phyloP scores from a whole-genome alignment of 2,329 filamentous ascomycete genomes.

The Ophiocordyceps sinensis region DNA sequence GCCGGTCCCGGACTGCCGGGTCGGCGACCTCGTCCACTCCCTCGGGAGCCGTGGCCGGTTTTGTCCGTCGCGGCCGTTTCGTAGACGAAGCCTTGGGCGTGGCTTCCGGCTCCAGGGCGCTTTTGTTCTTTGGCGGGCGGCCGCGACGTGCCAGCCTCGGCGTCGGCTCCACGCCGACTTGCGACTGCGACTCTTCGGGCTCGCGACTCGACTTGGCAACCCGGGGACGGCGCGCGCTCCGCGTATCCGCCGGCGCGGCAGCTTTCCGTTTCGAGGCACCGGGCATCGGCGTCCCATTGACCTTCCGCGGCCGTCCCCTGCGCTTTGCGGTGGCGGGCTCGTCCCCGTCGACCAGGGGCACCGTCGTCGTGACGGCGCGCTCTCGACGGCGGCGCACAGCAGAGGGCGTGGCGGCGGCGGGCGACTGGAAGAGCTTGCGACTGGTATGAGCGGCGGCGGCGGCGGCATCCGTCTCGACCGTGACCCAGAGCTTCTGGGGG shows the following conservation, averaged over 20 bases:
- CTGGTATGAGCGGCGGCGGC: constrained; percentile 20
- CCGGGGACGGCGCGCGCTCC: constrained; percentile 19
- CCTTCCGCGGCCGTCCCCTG: constrained; percentile 31
- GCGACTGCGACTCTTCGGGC: constrained; percentile 12
- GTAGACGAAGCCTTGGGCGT: constrained; percentile 5
- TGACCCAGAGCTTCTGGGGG: constrained; percentile 38
- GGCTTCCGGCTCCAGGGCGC: constrained; percentile 9
- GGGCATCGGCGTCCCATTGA: constrained; percentile 37
- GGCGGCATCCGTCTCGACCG: constrained; percentile 28
- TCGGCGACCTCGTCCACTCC: constrained; percentile 13
- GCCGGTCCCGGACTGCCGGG: constrained; percentile 6
- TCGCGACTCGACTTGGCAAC: constrained; percentile 11
- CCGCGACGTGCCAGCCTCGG: constrained; percentile 16
- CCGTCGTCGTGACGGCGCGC: constrained; percentile 28
- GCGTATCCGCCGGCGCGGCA: constrained; percentile 25
- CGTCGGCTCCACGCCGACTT: constrained; percentile 14
- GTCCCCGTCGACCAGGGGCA: no score
- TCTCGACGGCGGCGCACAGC: constrained; percentile 18
- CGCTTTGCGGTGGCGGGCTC: no score
- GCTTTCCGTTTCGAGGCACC: constrained; percentile 28
- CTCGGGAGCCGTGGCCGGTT: constrained; percentile 11
- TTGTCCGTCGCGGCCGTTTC: constrained; percentile 6
- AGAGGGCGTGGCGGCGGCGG: constrained; percentile 11
- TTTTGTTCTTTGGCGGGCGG: constrained; percentile 14
- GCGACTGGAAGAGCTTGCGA: constrained; percentile 28